These are phyloP conservation scores for Acanthamoeba healyi DNA, from an alignment of 208 protist species.

Conservation along the genomic window DNA sequence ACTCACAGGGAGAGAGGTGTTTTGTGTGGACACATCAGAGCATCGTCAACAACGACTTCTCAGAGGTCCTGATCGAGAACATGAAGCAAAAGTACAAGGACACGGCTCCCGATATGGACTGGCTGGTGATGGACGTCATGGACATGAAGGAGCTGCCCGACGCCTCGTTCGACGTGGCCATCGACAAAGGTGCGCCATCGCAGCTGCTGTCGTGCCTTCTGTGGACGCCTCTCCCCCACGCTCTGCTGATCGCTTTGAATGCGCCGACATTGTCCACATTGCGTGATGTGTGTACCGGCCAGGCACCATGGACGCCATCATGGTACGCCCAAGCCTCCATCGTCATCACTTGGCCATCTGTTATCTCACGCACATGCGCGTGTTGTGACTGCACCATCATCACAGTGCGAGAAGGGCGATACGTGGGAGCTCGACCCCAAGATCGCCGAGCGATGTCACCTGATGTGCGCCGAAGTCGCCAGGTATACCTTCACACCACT, in stretches of 20 bases:
- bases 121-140: conserved; percentile 76
- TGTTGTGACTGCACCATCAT: too few relatives aligned
- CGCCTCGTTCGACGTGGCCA: conserved; percentile 75
- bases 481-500: background rate
- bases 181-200: conserved; percentile 78
- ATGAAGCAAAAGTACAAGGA: conserved; percentile 58
- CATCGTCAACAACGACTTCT: conserved; percentile 79
- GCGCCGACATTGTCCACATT: background rate
- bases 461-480: conserved; percentile 54
- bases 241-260: conserved; percentile 10
- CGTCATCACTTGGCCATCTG: background rate
- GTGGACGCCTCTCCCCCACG: background rate
- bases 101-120: conserved; percentile 64
- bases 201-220: too few relatives aligned
- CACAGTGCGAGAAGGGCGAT: conserved; percentile 68
- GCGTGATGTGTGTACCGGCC: background rate
- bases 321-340: background rate
- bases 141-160: conserved; percentile 66
- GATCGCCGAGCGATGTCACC: conserved; percentile 48
- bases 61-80: conserved; percentile 68
- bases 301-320: conserved; percentile 60
- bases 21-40: too few relatives aligned
- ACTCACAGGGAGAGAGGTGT: too few relatives aligned
- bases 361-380: too few relatives aligned
- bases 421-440: conserved; percentile 67